Conservation (phyloP, 345 rosid species). For the Capsella bursapastoris region DNA sequence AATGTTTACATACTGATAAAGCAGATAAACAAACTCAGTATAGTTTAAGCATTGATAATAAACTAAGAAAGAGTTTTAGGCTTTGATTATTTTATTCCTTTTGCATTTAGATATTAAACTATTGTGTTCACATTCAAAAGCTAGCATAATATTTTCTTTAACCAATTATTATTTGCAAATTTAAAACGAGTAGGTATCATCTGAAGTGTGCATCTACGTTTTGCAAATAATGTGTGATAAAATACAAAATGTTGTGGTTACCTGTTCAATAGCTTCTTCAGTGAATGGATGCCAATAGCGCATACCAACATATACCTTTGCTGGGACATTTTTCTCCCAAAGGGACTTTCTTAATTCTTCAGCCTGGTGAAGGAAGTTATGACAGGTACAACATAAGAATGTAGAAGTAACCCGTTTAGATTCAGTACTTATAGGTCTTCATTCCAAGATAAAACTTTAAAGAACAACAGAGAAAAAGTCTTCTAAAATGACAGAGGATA, state of each 20-base stretch:
- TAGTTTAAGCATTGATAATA: background rate
- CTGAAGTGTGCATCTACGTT: background rate
- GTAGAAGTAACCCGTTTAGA: background rate
- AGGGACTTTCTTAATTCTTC: conserved; percentile 89
- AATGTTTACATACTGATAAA: background rate
- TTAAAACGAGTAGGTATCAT: background rate
- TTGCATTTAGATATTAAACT: background rate
- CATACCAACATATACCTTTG: conserved; percentile 97
- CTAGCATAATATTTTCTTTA: background rate
- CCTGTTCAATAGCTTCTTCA: conserved; percentile 98
- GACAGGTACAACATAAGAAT: conserved; percentile 8
- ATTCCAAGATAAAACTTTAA: too few species aligned
- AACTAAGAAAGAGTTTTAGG: background rate
- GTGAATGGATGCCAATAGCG: conserved; percentile 99
- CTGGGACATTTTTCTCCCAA: conserved; percentile 81
- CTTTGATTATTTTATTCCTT: background rate
- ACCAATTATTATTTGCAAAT: background rate
- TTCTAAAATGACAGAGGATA: background rate
- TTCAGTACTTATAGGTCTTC: background rate
- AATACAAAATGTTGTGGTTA: conserved; percentile 28
- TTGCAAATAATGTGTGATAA: conserved; percentile 6
- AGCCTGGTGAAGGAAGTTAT: conserved; percentile 57
- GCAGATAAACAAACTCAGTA: background rate
- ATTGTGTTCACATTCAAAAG: background rate
- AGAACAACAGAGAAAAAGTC: too few species aligned